Evolutionary conservation across 495 filamentous ascomycete species (phyloP).

Genomic region (Xylaria grammica): DNA sequence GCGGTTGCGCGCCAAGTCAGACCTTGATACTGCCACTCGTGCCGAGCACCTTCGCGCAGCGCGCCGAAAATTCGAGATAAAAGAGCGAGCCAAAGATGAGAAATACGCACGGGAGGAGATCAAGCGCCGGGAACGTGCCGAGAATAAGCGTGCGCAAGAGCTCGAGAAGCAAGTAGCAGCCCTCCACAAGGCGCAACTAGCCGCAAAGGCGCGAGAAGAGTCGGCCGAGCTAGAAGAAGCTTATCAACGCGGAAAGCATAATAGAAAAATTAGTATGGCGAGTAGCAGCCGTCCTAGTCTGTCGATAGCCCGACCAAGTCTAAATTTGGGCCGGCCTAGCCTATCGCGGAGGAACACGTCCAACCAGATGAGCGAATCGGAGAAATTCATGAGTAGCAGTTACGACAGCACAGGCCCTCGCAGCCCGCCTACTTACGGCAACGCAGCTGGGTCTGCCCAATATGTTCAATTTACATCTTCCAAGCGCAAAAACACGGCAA

Average conservation of each 20-base stretch:
- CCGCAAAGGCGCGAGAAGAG: constrained; percentile 32
- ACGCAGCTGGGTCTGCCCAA: constrained; percentile 32
- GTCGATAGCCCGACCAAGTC: constrained; percentile 37
- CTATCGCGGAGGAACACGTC: constrained; percentile 47
- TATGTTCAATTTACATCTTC: constrained; percentile 42
- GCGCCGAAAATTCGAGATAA: constrained; percentile 59
- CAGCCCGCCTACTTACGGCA: constrained; percentile 28
- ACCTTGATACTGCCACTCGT: constrained; percentile 52
- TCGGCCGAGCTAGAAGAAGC: constrained; percentile 36
- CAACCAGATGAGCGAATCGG: constrained; percentile 32
- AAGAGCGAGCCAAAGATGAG: constrained; percentile 60
- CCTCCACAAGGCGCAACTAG: constrained; percentile 32
- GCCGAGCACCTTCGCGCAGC: constrained; percentile 55
- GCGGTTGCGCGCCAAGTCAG: constrained; percentile 57
- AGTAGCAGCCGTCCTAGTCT: constrained; percentile 40
- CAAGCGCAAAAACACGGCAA: constrained; percentile 48
- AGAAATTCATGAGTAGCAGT: constrained; percentile 34
- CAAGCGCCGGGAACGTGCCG: constrained; percentile 52
- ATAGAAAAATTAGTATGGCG: constrained; percentile 40
- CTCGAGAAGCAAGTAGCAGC: constrained; percentile 44
- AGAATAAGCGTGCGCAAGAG: constrained; percentile 51
- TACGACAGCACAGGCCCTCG: constrained; percentile 23
- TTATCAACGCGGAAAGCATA: constrained; percentile 33
- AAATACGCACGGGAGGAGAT: constrained; percentile 62
- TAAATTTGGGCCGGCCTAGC: constrained; percentile 37